phyloP scores from a whole-genome alignment of 805 yeast species.

The Yarrowia porcina region DNA sequence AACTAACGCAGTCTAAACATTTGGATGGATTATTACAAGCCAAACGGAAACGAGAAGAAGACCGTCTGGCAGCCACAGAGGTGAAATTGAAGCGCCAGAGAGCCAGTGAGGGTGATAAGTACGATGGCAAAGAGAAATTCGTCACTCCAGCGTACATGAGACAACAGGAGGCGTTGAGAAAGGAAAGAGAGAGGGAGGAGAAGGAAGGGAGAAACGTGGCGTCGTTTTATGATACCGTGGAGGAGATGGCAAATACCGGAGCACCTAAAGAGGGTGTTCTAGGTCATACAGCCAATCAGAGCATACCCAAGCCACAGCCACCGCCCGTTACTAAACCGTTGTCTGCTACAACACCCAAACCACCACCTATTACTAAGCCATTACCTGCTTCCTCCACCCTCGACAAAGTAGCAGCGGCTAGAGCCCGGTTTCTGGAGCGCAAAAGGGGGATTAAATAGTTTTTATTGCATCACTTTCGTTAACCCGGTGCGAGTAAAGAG shows the following conservation, averaged over 20 bases:
- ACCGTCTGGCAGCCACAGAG: conserved; percentile 43
- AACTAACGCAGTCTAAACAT: conserved; percentile 34
- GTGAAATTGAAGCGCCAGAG: conserved; percentile 39
- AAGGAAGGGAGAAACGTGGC: conserved; percentile 22
- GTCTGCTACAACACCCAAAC: too few species aligned
- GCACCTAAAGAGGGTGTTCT: background rate
- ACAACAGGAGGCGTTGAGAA: conserved; percentile 39
- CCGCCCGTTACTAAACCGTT: too few species aligned
- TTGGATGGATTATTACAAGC: conserved; percentile 46
- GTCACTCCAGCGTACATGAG: conserved; percentile 49
- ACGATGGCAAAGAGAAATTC: conserved; percentile 45
- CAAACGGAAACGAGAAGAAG: conserved; percentile 46
- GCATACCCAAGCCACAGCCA: too few species aligned
- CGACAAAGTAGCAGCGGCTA: conserved; percentile 11
- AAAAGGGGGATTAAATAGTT: background rate
- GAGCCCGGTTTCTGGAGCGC: conserved; percentile 11
- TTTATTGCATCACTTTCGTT: too few species aligned
- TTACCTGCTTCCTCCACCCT: background rate
- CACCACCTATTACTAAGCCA: background rate
- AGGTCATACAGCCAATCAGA: too few species aligned
- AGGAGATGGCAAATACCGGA: background rate
- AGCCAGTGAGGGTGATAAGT: conserved; percentile 42
- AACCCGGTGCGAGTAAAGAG: too few species aligned
- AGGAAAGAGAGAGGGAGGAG: conserved; percentile 29
- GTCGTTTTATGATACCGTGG: conserved; percentile 7